Base-by-base conservation (phyloP, 345 rosid species). In the Rhodamnia argentea region DNA sequence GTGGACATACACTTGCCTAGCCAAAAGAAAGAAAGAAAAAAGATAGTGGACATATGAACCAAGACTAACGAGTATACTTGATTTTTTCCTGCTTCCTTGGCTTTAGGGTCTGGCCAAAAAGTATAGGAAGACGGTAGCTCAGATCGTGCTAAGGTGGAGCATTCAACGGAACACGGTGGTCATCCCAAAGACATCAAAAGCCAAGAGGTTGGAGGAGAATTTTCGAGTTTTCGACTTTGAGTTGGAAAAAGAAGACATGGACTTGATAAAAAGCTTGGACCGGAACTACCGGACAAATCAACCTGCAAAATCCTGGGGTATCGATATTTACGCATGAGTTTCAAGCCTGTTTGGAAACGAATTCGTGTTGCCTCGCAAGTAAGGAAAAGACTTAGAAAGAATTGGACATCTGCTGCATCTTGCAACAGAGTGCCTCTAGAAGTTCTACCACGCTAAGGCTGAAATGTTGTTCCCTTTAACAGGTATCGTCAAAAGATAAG, bases 281-380 rank as follows among this genome's bases (percentile, higher is more conserved):
- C 92, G 91, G 90, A 93, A 90, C n/a, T 91, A 92, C 84, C 90
- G 98, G 29, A 95, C 97, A 70, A 95, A 96, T 88, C 94, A 93
- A 83, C 98, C 98, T 13, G 95, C 94, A 87, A 91, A 88, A 90
- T 92, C 92, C 82, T 97, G 98, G 99, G 97, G 97, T 81, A 85
- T 96, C 23, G 93, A 96, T 89, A 89, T 94, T 37, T 94, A 88
- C 88, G 97, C 97, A 87, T 94, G 90, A 89, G 78, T 18, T 32
- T 16, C 47, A 5, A 40, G 78, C 78, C 78, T 70, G 44, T 37
- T 5, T 18, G 78, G 78, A 11, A 32, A 32, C 18, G 78, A 70
- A 37, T 62, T 62, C 40, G 10, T 62, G 75, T 62, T 7, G 40
- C 29, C 42, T 2, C 40, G 75, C 75, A 62, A 62, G 78, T 4